Conservation (phyloP, 2,329 filamentous ascomycete genomes). For the Pseudopyricularia javanii region DNA sequence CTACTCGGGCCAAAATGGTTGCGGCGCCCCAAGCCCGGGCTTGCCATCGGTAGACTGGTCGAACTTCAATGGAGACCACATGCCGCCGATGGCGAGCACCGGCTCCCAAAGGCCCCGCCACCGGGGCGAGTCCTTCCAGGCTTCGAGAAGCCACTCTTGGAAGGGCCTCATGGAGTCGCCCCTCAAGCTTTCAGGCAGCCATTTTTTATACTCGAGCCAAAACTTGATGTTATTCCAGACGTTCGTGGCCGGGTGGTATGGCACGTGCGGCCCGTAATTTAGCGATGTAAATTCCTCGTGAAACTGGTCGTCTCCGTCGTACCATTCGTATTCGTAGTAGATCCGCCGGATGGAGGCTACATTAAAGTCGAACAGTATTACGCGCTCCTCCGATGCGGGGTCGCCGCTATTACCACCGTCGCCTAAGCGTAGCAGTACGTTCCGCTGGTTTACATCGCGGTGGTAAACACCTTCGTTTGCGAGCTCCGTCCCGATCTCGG, state of each 20-base stretch:
- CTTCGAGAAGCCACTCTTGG: background rate
- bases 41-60: too few relatives aligned
- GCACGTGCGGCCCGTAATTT: background rate
- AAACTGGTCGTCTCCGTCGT: background rate
- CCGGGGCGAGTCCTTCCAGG: background rate
- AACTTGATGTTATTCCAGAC: background rate
- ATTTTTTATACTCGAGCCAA: background rate
- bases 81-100: too few relatives aligned
- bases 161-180: background rate
- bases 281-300: background rate
- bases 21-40: too few relatives aligned
- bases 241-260: background rate
- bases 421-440: background rate
- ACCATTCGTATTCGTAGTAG: background rate
- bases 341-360: background rate
- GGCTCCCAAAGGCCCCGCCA: background rate
- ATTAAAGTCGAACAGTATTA: background rate
- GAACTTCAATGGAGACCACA: too few relatives aligned
- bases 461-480: constrained; percentile 2
- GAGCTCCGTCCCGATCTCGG: background rate
- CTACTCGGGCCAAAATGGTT: too few relatives aligned
- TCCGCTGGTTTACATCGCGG: constrained; percentile 1
- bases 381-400: too few relatives aligned
- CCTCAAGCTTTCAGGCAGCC: background rate
- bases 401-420: too few relatives aligned